These are phyloP conservation scores for Diutina neorugosa DNA, from an alignment of 1,139 yeast species.

Conservation along the genomic window DNA sequence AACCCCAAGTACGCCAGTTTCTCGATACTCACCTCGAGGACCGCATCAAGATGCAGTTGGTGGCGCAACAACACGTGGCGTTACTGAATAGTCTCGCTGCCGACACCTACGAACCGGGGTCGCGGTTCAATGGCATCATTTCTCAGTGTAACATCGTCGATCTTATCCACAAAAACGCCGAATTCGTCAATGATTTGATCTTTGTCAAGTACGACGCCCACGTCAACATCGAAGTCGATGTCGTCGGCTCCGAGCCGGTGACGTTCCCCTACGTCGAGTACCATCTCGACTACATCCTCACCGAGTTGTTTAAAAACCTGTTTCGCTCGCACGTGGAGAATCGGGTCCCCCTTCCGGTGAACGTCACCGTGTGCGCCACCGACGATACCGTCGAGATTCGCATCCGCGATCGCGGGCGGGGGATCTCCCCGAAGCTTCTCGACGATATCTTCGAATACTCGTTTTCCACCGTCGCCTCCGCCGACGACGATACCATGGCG, in stretches of 20 bases:
- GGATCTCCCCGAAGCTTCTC: constrained; percentile 58
- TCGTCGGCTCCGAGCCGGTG: constrained; percentile 13
- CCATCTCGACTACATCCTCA: constrained; percentile 76
- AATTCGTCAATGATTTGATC: constrained; percentile 72
- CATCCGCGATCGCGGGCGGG: constrained; percentile 81
- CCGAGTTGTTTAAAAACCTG: constrained; percentile 80
- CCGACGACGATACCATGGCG: constrained; percentile 18
- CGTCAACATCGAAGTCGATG: constrained; percentile 43
- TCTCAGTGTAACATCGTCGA: constrained; percentile 50
- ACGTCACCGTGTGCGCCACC: constrained; percentile 53
- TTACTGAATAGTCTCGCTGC: constrained; percentile 27
- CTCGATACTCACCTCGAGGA: constrained; percentile 73
- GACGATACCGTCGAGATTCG: constrained; percentile 44
- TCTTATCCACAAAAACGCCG: constrained; percentile 50
- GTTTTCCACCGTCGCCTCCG: constrained; percentile 56
- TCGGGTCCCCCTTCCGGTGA: constrained; percentile 44
- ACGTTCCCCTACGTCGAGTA: constrained; percentile 72
- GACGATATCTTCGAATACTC: constrained; percentile 73
- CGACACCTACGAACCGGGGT: constrained; percentile 16
- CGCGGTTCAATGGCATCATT: constrained; percentile 58
- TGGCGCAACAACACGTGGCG: constrained; percentile 75
- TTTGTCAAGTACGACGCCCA: constrained; percentile 69
- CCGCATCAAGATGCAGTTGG: constrained; percentile 71
- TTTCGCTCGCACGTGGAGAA: constrained; percentile 79
- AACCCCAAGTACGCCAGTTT: constrained; percentile 42